A percentile compares a stretch with the other conserved stretches of the same genome.
Conservation (phyloP, 805 yeast genomes). For the Lipomyces japonicus region DNA sequence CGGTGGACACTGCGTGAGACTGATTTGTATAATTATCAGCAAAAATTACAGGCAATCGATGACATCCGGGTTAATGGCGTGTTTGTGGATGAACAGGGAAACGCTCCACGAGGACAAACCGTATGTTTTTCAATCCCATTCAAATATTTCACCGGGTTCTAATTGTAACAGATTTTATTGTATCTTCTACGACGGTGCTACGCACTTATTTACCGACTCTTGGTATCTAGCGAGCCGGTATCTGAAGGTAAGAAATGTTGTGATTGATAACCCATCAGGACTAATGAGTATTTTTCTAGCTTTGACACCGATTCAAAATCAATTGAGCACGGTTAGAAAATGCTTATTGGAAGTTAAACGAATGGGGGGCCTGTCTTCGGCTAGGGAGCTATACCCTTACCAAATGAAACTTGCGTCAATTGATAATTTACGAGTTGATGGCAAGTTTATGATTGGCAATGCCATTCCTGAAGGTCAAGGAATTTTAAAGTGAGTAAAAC, state of each 20-base stretch:
- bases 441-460: slow-evolving; percentile 82
- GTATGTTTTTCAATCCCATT: slow-evolving; percentile 5
- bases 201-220: slow-evolving; percentile 79
- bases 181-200: slow-evolving; percentile 86
- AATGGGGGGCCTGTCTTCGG: slow-evolving; percentile 84
- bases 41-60: slow-evolving; percentile 68
- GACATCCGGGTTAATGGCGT: slow-evolving; percentile 61
- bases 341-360: slow-evolving; percentile 86
- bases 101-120: slow-evolving; percentile 50
- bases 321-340: slow-evolving; percentile 82
- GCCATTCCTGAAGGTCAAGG: slow-evolving; percentile 99
- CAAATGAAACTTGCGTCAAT: slow-evolving; percentile 89
- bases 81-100: slow-evolving; percentile 40
- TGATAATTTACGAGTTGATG: slow-evolving; percentile 83
- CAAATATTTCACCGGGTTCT: background rate
- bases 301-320: slow-evolving; percentile 89
- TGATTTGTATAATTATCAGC: slow-evolving; percentile 81
- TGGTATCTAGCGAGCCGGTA: slow-evolving; percentile 93
- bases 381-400: slow-evolving; percentile 90
- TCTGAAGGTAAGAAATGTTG: slow-evolving; percentile 51
- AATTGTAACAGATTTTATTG: slow-evolving; percentile 45
- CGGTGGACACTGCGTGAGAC: slow-evolving; percentile 98
- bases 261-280: background rate
- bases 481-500: slow-evolving; percentile 53
- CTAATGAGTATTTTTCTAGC: slow-evolving; percentile 40